Conservation (phyloP, 345 rosid species). For the Salix dunnii region DNA sequence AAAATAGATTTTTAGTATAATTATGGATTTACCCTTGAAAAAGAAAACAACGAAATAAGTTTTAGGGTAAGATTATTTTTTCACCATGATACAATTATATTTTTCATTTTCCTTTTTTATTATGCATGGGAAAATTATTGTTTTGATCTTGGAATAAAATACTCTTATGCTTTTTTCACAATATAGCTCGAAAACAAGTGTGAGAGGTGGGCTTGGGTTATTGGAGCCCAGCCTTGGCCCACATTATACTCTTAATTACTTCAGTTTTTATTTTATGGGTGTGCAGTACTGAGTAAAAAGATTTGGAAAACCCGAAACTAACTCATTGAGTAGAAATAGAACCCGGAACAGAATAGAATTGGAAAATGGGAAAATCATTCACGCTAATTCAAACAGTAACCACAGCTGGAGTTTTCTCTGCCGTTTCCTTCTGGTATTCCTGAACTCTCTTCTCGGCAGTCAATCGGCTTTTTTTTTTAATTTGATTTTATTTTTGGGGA, state of each 20-base stretch:
- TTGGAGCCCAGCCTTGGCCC: neutral
- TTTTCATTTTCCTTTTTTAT: too few species aligned
- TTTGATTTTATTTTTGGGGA: neutral
- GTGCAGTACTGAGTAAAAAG: neutral
- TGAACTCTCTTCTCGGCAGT: neutral
- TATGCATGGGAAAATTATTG: too few species aligned
- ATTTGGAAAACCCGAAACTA: neutral
- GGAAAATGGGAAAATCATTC: slow-evolving; percentile 56
- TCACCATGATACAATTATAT: too few species aligned
- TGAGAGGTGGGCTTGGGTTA: neutral
- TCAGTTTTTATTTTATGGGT: too few species aligned
- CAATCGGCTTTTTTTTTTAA: neutral
- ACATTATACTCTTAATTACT: neutral
- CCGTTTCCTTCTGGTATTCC: slow-evolving; percentile 61
- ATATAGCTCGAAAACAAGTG: too few species aligned
- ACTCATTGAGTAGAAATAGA: too few species aligned
- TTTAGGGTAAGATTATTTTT: too few species aligned
- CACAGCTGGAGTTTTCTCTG: slow-evolving; percentile 79
- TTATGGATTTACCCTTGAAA: too few species aligned
- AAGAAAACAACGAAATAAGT: too few species aligned
- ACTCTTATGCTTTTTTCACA: too few species aligned
- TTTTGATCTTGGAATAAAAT: too few species aligned
- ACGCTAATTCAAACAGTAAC: slow-evolving; percentile 69
- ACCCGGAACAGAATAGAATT: neutral
- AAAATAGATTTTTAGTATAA: too few species aligned